Evolutionary conservation across 1,284 basidiomycete species (phyloP), one percentile per base, ranked within the genome.

Genomic region (Entoloma clypeatum): DNA sequence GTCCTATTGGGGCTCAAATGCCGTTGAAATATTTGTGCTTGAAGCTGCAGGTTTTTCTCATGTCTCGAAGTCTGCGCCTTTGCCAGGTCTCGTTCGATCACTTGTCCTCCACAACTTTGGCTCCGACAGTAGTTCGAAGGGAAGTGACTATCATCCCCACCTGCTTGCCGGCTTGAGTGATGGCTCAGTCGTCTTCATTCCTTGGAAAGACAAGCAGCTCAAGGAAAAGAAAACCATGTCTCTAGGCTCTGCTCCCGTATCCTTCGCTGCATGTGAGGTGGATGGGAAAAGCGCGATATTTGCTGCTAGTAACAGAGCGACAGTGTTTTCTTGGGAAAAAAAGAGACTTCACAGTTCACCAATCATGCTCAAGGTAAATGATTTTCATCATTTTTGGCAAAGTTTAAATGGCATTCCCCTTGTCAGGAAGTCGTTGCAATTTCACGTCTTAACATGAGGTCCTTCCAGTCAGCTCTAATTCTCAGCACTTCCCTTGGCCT

Each of bases 161-260:
- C 69, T 97, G 4, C 66, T 97, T 14, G 79, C 81, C 7, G 93
- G 92, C 1, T 67, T 94, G 4, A 79, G 77, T 4, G 81, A 96
- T 59, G 94, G 94, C 1, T 77, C 78, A 3, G 69, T 95, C n/a
- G 72, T 80, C 3, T 71, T 77, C 4, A 84, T 81, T 49, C 49
- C 62, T 9, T 70, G 66, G 62, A 72, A 65, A 50, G 71, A 67
- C 24, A 64, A 68, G 44, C 49, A 68, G 43, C 51, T 79, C n/a
- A 66, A 59, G 33, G 76, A 79, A 31, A 63, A 68, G 53, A 86
- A 82, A 52, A 57, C 76, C 3, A 68, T 84, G 16, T 69, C 77
- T 0, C 62, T 94, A n/a, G 92, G 92, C 1, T 69, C 68, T 39
- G 62, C 72, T 8, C 87, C 89, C 2, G 77, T 91, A 21, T 67